These are phyloP conservation scores for Aureobasidium sp. DNA, from an alignment of 2,329 filamentous ascomycete genomes.

Conservation along the genomic window DNA sequence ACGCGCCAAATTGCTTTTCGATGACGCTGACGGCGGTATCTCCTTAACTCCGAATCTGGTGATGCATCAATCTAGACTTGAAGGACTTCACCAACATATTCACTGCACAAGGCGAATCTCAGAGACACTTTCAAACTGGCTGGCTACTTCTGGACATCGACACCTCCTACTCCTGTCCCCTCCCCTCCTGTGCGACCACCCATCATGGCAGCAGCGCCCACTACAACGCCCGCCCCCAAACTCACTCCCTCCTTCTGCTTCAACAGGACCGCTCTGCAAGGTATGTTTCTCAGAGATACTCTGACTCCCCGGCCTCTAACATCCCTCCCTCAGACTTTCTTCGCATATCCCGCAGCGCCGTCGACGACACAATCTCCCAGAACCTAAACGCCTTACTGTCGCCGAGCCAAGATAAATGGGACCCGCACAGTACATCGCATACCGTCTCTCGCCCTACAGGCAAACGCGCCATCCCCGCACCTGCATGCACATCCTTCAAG, in stretches of 20 bases:
- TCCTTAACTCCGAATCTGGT: background rate
- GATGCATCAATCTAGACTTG: background rate
- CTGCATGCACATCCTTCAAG: conserved; percentile 64
- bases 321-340: conserved; percentile 64
- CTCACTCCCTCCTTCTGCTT: conserved; percentile 45
- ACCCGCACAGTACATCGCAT: conserved; percentile 66
- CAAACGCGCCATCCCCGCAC: conserved; percentile 48
- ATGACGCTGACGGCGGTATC: background rate
- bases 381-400: conserved; percentile 84
- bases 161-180: conserved; percentile 12
- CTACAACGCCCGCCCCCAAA: conserved; percentile 22
- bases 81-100: background rate
- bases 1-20: conserved; percentile 10
- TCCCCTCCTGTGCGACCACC: conserved; percentile 1
- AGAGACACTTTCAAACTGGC: conserved; percentile 22
- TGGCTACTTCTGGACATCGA: conserved; percentile 22
- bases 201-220: conserved; percentile 15
- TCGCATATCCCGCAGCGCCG: conserved; percentile 68
- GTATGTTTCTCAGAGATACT: conserved; percentile 23
- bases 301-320: conserved; percentile 20
- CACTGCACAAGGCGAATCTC: background rate
- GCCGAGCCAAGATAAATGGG: conserved; percentile 64
- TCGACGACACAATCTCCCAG: conserved; percentile 90
- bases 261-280: conserved; percentile 42
- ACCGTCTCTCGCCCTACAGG: conserved; percentile 46